Percentiles rank a stretch among this genome's conserved stretches.
Evolutionary conservation across 208 protist species (phyloP).

Genomic region (Leishmania lainsoni): DNA sequence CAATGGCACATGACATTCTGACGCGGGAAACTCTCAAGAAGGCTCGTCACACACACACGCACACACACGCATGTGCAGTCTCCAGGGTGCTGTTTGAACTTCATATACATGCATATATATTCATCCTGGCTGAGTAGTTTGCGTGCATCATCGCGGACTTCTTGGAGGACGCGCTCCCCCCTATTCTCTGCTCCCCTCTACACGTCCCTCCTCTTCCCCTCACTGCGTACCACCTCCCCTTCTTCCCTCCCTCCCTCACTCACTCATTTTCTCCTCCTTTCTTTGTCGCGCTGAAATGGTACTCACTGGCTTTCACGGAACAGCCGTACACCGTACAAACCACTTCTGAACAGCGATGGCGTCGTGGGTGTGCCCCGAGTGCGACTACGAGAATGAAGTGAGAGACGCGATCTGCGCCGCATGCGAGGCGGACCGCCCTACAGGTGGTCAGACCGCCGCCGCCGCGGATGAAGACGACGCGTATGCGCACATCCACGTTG

Average conservation of each 20-base stretch:
- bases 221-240: background rate
- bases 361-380: slow-evolving; percentile 55
- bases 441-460: slow-evolving; percentile 3
- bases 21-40: background rate
- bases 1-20: background rate
- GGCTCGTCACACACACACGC: background rate
- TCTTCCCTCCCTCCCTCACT: too few relatives aligned
- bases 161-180: background rate
- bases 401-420: slow-evolving; percentile 44
- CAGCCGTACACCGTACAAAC: background rate
- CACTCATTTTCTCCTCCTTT: background rate
- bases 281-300: background rate
- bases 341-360: slow-evolving; percentile 7
- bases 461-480: slow-evolving; percentile 44
- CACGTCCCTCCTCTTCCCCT: background rate
- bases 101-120: background rate
- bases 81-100: background rate
- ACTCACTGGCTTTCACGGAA: background rate
- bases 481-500: slow-evolving; percentile 61
- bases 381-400: slow-evolving; percentile 66
- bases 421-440: slow-evolving; percentile 56
- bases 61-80: background rate
- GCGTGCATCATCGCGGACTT: background rate
- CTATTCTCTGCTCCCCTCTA: background rate
- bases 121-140: background rate